phyloP scores from a whole-genome alignment of 2,329 filamentous ascomycete genomes.

The Fusarium praegraminearum region DNA sequence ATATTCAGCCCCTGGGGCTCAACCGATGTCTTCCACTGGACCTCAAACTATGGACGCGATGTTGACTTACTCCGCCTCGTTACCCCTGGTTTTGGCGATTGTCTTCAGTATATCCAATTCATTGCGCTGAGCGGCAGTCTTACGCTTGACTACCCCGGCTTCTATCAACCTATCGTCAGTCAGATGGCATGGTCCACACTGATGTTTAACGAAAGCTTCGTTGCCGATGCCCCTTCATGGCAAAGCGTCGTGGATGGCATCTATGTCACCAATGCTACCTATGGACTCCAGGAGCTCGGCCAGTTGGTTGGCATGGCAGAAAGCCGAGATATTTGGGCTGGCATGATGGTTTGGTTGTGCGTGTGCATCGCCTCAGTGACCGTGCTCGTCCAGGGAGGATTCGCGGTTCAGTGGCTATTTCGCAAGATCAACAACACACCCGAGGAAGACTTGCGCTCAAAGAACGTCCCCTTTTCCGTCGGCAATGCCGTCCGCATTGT shows the following conservation, averaged over 20 bases:
- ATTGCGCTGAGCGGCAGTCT: slow-evolving; percentile 88
- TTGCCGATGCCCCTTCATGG: slow-evolving; percentile 74
- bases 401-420: slow-evolving; percentile 80
- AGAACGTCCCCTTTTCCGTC: slow-evolving; percentile 88
- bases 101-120: slow-evolving; percentile 96
- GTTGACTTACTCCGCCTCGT: slow-evolving; percentile 91
- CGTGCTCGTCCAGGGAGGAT: slow-evolving; percentile 79
- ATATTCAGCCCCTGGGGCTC: slow-evolving; percentile 96
- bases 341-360: slow-evolving; percentile 91
- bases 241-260: slow-evolving; percentile 83
- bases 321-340: slow-evolving; percentile 87
- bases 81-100: slow-evolving; percentile 96
- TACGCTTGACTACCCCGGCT: slow-evolving; percentile 90
- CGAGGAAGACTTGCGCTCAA: slow-evolving; percentile 88
- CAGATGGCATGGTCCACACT: slow-evolving; percentile 89
- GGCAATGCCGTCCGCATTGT: slow-evolving; percentile 86
- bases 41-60: slow-evolving; percentile 96
- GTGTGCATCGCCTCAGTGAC: slow-evolving; percentile 78
- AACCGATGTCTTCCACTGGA: slow-evolving; percentile 91
- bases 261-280: slow-evolving; percentile 82
- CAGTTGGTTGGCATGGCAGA: slow-evolving; percentile 85
- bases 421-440: slow-evolving; percentile 77
- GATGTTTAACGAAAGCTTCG: slow-evolving; percentile 93
- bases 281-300: slow-evolving; percentile 82
- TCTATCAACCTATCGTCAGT: slow-evolving; percentile 91